phyloP scores from a whole-genome alignment of 805 yeast genomes.

The Cyberlindnera mycetangii region DNA sequence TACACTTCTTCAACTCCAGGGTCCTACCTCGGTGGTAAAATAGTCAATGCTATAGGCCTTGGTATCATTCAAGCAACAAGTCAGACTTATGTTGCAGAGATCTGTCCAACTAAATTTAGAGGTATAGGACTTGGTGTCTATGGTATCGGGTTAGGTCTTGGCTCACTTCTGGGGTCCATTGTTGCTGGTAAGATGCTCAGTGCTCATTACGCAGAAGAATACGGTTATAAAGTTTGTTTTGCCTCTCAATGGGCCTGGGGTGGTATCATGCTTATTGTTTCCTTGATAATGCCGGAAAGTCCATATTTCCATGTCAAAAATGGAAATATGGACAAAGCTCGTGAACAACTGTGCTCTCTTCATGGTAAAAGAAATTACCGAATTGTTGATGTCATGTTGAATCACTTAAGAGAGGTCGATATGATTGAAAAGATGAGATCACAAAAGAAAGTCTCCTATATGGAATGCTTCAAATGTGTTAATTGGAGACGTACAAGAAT shows the following conservation, averaged over 20 bases:
- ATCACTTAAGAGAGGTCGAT: background rate
- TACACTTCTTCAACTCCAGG: background rate
- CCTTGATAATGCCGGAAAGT: background rate
- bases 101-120: background rate
- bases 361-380: background rate
- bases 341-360: background rate
- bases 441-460: background rate
- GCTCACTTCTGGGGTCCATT: constrained; percentile 1
- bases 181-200: constrained; percentile 1
- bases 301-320: constrained; percentile 1
- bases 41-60: background rate
- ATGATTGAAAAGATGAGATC: background rate
- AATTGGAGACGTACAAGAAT: background rate
- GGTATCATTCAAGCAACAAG: background rate
- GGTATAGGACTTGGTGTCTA: background rate
- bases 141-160: background rate
- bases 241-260: constrained; percentile 3
- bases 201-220: background rate
- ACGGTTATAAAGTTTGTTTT: constrained; percentile 2
- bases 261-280: background rate
- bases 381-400: background rate
- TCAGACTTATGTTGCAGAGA: constrained; percentile 1
- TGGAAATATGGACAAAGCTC: background rate
- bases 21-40: constrained; percentile 2
- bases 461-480: background rate